Evolutionary conservation across 176 grass and related monocot species (phyloP).

Genomic region (Avena insularis): DNA sequence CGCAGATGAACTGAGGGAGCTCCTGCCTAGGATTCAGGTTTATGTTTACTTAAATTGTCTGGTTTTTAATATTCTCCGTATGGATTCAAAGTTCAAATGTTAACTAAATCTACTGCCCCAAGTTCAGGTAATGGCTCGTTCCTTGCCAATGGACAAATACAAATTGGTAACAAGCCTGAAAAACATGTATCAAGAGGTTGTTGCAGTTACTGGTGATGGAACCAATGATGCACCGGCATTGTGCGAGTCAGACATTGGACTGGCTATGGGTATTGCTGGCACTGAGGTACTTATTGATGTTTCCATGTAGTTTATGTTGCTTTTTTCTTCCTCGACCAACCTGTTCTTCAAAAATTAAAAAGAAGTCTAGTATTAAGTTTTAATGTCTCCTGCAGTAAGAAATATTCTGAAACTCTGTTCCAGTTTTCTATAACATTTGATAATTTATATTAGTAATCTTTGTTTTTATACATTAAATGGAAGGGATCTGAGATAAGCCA

Average conservation of each 20-base stretch:
- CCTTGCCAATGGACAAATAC: conserved; percentile 88
- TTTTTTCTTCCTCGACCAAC: conserved; percentile 3
- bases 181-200: conserved; percentile 78
- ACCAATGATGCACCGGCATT: conserved; percentile 95
- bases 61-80: neutral
- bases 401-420: neutral
- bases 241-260: conserved; percentile 81
- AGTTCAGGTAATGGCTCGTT: conserved; percentile 83
- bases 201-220: conserved; percentile 98
- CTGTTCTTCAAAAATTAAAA: neutral
- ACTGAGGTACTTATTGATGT: conserved; percentile 71
- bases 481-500: neutral
- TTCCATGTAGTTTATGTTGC: neutral
- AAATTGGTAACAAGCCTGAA: conserved; percentile 79
- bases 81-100: neutral
- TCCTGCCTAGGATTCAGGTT: conserved; percentile 88
- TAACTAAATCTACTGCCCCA: neutral
- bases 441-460: neutral
- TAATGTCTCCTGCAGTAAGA: conserved; percentile 13
- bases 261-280: conserved; percentile 92
- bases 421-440: neutral
- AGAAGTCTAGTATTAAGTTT: neutral
- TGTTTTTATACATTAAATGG: conserved; percentile 6
- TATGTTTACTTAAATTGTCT: conserved; percentile 27
- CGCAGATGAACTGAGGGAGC: conserved; percentile 64